Evolutionary conservation across 2,329 filamentous ascomycete genomes (phyloP), one percentile per base, ranked within the genome.

Genomic region (Dothideomycetidae sp.): DNA sequence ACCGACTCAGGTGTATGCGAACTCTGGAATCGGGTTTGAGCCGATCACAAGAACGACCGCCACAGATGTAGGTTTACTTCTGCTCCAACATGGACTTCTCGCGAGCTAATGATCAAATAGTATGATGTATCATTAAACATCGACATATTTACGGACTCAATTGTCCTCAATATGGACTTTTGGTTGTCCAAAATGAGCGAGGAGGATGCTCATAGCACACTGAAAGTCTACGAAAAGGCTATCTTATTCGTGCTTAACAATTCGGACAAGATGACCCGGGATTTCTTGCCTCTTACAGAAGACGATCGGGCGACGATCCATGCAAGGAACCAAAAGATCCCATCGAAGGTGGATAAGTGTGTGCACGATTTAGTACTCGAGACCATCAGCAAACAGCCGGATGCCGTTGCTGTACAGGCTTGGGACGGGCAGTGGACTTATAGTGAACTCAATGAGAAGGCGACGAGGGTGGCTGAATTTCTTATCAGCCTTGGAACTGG

Each of bases 1-100:
- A n/a, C n/a, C n/a, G n/a, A n/a, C n/a, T n/a, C n/a, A n/a, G n/a
- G n/a, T n/a, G n/a, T n/a, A n/a, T n/a, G n/a, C n/a, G n/a, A n/a
- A n/a, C n/a, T n/a, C n/a, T n/a, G n/a, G n/a, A n/a, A 56, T 57
- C 36, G 54, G 55, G 46, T 56, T 53, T 30, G 55, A 56, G 35
- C 52, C 53, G 1, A 48, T 57, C 23, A 50, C 53, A 18, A 51
- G 55, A 44, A 53, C n/a, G n/a, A n/a, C n/a, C n/a, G n/a, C n/a
- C n/a, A n/a, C n/a, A n/a, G n/a, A n/a, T n/a, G n/a, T n/a, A n/a
- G n/a, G n/a, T n/a, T n/a, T n/a, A n/a, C n/a, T n/a, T n/a, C n/a
- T n/a, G n/a, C n/a, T n/a, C n/a, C n/a, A n/a, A n/a, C n/a, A n/a
- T n/a, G n/a, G n/a, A n/a, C n/a, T n/a, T n/a, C n/a, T n/a, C n/a